Conservation (phyloP, 202 grass and related monocot genomes). For the Brachypodium distachyon region DNA sequence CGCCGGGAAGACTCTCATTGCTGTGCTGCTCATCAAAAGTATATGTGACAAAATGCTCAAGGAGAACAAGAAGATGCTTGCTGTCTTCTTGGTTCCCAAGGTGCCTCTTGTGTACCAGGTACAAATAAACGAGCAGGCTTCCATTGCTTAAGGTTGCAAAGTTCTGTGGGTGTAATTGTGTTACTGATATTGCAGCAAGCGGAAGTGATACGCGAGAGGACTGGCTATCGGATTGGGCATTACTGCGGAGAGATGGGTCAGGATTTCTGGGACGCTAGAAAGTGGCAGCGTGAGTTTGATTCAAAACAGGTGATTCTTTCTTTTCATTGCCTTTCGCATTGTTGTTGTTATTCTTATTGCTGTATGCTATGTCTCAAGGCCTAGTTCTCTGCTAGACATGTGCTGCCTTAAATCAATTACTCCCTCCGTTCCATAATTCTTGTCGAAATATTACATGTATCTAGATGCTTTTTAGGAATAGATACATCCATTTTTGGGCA, state of each 20-base stretch:
- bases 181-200: slow-evolving; percentile 70
- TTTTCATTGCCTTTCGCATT: slow-evolving; percentile 2
- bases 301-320: slow-evolving; percentile 66
- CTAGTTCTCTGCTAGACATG: not conserved
- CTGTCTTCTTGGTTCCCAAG: slow-evolving; percentile 91
- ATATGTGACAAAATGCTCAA: slow-evolving; percentile 59
- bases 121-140: not conserved
- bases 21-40: slow-evolving; percentile 83
- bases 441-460: too few species aligned
- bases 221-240: slow-evolving; percentile 76
- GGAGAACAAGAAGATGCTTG: slow-evolving; percentile 81
- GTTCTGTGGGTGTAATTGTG: not conserved
- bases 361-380: not conserved
- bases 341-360: not conserved
- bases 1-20: slow-evolving; percentile 84
- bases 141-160: not conserved
- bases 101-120: slow-evolving; percentile 99
- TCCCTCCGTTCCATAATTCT: too few species aligned
- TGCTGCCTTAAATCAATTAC: not conserved
- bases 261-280: slow-evolving; percentile 97
- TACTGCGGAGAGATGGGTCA: slow-evolving; percentile 99
- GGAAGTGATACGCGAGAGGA: slow-evolving; percentile 87
- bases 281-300: slow-evolving; percentile 97
- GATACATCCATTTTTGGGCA: too few species aligned
- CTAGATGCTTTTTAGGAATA: too few species aligned